Evolutionary conservation across 1,284 basidiomycete species (phyloP).

Genomic region (Puccinia novopanici): DNA sequence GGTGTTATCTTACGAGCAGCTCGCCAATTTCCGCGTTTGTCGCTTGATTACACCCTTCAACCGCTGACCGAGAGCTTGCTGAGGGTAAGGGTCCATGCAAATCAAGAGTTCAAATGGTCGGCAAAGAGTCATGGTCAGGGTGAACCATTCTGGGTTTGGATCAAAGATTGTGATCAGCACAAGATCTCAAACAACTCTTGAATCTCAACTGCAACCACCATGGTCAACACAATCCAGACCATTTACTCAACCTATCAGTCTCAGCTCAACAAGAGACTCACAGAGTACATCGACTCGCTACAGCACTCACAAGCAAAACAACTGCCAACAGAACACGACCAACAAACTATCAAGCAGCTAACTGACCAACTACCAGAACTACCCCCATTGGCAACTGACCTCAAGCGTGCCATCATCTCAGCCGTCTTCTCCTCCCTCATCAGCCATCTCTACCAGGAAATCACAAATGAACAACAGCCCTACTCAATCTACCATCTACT

Average conservation of each 20-base stretch:
- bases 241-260: constrained; percentile 5
- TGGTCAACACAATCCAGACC: no score
- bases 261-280: constrained; percentile 4
- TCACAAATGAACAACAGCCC: not conserved
- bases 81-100: constrained; percentile 71
- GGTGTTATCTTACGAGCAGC: constrained; percentile 76
- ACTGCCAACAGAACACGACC: not conserved
- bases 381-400: constrained; percentile 12
- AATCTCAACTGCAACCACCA: no score
- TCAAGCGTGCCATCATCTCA: constrained; percentile 37
- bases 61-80: constrained; percentile 83
- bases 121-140: constrained; percentile 71
- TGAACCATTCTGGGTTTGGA: constrained; percentile 95
- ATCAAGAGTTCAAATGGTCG: constrained; percentile 81
- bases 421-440: constrained; percentile 46
- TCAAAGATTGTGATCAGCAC: constrained; percentile 78
- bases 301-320: not conserved
- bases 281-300: constrained; percentile 6
- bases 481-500: constrained; percentile 38
- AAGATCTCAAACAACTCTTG: no score
- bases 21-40: constrained; percentile 77
- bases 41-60: constrained; percentile 72
- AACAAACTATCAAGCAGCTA: not conserved
- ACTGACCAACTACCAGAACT: constrained; percentile 22
- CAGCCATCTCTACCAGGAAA: not conserved